Conservation (phyloP, 108 stramenopile genomes). For the Nannochloropsis salina region DNA sequence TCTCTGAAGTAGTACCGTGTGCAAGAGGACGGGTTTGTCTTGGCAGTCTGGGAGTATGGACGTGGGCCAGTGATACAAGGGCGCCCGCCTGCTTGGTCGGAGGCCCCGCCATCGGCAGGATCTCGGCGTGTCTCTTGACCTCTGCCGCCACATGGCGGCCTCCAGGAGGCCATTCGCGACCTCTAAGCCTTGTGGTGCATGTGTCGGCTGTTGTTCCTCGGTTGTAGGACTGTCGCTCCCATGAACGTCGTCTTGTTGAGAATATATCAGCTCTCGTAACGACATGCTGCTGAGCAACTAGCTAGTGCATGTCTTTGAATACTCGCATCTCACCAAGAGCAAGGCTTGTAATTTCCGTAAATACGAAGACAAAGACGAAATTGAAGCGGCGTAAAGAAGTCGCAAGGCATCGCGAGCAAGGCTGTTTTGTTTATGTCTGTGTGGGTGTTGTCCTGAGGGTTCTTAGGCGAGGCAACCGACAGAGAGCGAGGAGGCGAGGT, state of each 20-base stretch:
- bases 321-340: no score
- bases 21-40: not conserved
- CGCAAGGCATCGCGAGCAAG: no score
- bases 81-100: not conserved
- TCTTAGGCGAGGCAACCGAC: no score
- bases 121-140: not conserved
- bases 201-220: not conserved
- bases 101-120: not conserved
- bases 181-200: not conserved
- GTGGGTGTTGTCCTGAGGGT: no score
- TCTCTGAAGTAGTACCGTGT: not conserved
- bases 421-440: no score
- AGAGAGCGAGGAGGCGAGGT: no score
- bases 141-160: not conserved
- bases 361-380: no score
- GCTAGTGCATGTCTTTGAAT: no score
- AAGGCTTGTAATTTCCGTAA: no score
- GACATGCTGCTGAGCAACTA: not conserved
- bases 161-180: no score
- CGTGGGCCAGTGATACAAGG: not conserved
- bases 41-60: not conserved
- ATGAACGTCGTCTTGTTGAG: not conserved
- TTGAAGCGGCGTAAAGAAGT: no score
- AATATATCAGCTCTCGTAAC: not conserved
- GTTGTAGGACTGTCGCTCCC: not conserved